phyloP scores from a whole-genome alignment of 495 filamentous ascomycete genomes.

The Tuber brumale region DNA sequence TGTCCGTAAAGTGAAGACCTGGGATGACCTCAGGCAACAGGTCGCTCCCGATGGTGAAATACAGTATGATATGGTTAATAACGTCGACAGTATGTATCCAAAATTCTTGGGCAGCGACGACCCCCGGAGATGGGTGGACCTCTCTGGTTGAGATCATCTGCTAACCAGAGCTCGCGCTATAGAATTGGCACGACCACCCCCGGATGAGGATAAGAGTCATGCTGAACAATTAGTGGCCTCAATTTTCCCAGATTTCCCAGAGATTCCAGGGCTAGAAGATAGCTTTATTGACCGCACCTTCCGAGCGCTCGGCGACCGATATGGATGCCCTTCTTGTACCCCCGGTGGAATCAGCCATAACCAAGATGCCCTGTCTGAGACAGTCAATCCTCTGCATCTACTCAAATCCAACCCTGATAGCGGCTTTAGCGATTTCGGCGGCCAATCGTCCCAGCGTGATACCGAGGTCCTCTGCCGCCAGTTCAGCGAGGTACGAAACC shows the following conservation, averaged over 20 bases:
- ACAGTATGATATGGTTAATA: neutral
- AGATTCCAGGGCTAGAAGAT: neutral
- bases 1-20: neutral
- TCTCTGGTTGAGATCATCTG: neutral
- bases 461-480: neutral
- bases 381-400: neutral
- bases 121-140: neutral
- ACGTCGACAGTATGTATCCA: neutral
- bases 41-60: neutral
- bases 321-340: fast-evolving
- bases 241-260: too few relatives aligned
- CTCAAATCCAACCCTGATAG: neutral
- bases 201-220: neutral
- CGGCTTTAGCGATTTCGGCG: neutral
- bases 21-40: neutral
- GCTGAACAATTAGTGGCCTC: neutral
- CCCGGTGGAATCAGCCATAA: neutral
- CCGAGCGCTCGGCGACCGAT: neutral
- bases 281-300: neutral
- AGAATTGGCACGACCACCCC: neutral
- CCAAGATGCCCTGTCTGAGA: neutral
- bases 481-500: neutral
- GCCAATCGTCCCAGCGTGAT: neutral
- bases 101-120: neutral
- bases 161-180: neutral